phyloP scores from a whole-genome alignment of 1,139 yeast genomes.

The Sugiyamaella japonica region DNA sequence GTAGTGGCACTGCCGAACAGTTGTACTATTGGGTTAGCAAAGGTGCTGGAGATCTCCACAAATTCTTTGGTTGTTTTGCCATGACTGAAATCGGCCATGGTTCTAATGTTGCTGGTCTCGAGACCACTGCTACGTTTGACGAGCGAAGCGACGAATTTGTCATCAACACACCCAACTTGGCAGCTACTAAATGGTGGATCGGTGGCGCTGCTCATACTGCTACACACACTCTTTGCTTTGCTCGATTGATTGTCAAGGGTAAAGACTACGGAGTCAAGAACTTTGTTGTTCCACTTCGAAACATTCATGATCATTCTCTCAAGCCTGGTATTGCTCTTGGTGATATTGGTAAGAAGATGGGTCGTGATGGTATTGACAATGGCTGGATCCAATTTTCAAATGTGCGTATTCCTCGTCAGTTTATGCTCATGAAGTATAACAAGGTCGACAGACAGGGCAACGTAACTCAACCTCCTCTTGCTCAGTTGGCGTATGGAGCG shows the following conservation, averaged over 20 bases:
- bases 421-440: constrained; percentile 78
- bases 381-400: constrained; percentile 91
- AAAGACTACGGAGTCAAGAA: constrained; percentile 90
- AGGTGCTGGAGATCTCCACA: constrained; percentile 65
- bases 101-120: constrained; percentile 87
- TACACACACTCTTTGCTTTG: constrained; percentile 78
- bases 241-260: constrained; percentile 76
- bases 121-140: constrained; percentile 87
- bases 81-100: constrained; percentile 97
- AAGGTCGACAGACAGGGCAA: constrained; percentile 68
- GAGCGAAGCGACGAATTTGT: constrained; percentile 62
- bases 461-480: constrained; percentile 70
- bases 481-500: constrained; percentile 85
- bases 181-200: constrained; percentile 88
- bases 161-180: constrained; percentile 73
- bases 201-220: constrained; percentile 97
- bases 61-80: constrained; percentile 85
- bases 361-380: constrained; percentile 73
- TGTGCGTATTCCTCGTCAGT: constrained; percentile 80
- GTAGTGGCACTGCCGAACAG: constrained; percentile 67
- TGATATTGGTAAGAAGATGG: constrained; percentile 94
- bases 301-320: constrained; percentile 61
- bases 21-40: constrained; percentile 68
- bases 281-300: constrained; percentile 86
- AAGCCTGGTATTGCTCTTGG: constrained; percentile 81